Conservation (phyloP, 2,329 filamentous ascomycete genomes). For the Fusarium musae region DNA sequence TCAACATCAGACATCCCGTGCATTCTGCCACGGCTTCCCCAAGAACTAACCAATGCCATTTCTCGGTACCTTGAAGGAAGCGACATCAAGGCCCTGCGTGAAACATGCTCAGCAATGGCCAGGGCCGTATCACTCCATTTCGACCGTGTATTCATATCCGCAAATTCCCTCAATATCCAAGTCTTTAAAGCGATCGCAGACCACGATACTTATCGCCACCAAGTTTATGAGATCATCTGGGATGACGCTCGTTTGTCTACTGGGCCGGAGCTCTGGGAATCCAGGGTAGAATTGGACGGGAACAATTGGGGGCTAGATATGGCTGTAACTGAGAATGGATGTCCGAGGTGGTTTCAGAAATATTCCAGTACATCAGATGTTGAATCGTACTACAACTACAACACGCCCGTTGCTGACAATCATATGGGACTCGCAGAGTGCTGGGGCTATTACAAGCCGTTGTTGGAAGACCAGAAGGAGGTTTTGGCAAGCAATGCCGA, state of each 20-base stretch:
- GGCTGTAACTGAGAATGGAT: neutral
- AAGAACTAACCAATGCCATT: neutral
- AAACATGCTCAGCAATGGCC: neutral
- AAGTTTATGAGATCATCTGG: neutral
- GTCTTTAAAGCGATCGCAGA: neutral
- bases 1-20: neutral
- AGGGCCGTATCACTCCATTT: neutral
- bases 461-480: neutral
- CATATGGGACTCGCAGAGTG: neutral
- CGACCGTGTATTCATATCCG: neutral
- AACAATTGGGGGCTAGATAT: neutral
- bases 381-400: neutral
- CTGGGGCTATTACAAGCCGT: neutral
- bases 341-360: neutral
- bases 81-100: neutral
- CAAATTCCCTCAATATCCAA: neutral
- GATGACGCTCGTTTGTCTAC: neutral
- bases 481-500: neutral
- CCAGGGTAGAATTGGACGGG: fast-evolving
- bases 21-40: neutral
- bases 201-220: neutral
- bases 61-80: neutral
- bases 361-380: neutral
- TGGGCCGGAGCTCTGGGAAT: neutral
- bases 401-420: neutral